Base-by-base conservation (phyloP, 2,329 filamentous ascomycete genomes). In the Hymenotorrendiella dingleyae region DNA sequence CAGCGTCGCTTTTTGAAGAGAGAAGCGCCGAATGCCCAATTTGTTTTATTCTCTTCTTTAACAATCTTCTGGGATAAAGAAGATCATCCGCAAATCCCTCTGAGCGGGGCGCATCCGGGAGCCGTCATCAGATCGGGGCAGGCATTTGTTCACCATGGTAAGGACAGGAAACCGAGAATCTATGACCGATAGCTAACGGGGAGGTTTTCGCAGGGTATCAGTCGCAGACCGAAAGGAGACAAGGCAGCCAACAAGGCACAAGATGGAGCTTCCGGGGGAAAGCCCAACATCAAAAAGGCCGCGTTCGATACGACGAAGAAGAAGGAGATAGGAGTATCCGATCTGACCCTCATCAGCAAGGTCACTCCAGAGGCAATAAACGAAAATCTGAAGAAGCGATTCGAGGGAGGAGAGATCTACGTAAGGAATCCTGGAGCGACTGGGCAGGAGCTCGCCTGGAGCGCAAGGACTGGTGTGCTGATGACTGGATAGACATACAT, bases 321-420 rank as follows among this genome's bases (percentile, higher is more conserved):
- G 82, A 97, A 95, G 78, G 90, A 98, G 68, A 93, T 98, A 57
- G 93, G 93, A 54, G 93, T 98, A 42, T 96, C 93, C 42, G 93
- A 98, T 73, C 76, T 98, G 64, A 98, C 93, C 4, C 74, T 98
- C 59, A 84, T 98, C 62, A 96, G 90, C 74, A 97, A 97, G 68
- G 94, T 98, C 53, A 95, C 90, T 54, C 97, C 98, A 67, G 93
- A 98, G 67, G 90, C 91, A 48, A 98, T 98, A 73, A 98, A 98
- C 70, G 93, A 97, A 45, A 98, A 98, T 66, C 66, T 98, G 65
- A 95, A 96, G 75, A 94, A 97, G 72, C 82, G 93, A 49, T 98
- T 98, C 67, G 88, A 97, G 64, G 90, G 91, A 74, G 84, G 77
- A 65, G 91, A 98, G 69, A 98, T 98, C 65, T 98, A 98, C 72